Percentiles rank a stretch among this genome's conserved stretches.
phyloP scores from a whole-genome alignment of 2,329 filamentous ascomycete genomes.

The Calonectria pteridis region DNA sequence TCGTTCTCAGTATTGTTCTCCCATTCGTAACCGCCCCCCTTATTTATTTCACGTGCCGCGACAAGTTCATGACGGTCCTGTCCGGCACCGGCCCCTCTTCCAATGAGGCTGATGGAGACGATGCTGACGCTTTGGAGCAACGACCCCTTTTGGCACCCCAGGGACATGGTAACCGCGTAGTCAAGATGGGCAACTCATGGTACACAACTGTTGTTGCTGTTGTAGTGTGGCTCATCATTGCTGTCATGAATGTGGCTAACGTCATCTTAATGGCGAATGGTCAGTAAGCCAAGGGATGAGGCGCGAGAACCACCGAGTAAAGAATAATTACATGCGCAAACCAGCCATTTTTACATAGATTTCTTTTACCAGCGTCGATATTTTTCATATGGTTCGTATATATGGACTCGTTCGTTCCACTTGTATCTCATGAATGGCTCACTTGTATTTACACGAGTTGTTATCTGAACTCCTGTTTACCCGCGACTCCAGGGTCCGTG shows the following conservation, averaged over 20 bases:
- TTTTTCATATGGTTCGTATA: not conserved
- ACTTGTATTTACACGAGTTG: not conserved
- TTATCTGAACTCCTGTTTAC: not conserved
- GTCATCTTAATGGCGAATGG: conserved; percentile 71
- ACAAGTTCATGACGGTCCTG: conserved; percentile 82
- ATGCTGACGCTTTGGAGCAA: not conserved
- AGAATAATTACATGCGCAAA: not conserved
- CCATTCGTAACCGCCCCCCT: conserved; percentile 86
- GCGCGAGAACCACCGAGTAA: not conserved
- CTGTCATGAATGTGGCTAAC: conserved; percentile 82
- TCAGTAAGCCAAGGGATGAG: not conserved
- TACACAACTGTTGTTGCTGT: conserved; percentile 67
- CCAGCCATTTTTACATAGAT: not conserved
- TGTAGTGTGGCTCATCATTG: conserved; percentile 79
- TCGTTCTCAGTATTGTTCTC: conserved; percentile 81
- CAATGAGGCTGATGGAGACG: not conserved
- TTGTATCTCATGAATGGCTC: not conserved
- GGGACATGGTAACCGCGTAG: conserved; percentile 37
- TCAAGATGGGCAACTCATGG: conserved; percentile 81
- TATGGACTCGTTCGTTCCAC: not conserved
- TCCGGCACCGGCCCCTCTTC: conserved; percentile 52
- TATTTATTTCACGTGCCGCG: conserved; percentile 86
- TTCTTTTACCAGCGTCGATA: not conserved
- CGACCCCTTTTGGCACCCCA: not conserved
- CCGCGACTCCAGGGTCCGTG: not conserved